Evolutionary conservation across 768 basidiomycete genomes (phyloP), one percentile per base, ranked within the genome.

Genomic region (Multifurca ochricompacta): DNA sequence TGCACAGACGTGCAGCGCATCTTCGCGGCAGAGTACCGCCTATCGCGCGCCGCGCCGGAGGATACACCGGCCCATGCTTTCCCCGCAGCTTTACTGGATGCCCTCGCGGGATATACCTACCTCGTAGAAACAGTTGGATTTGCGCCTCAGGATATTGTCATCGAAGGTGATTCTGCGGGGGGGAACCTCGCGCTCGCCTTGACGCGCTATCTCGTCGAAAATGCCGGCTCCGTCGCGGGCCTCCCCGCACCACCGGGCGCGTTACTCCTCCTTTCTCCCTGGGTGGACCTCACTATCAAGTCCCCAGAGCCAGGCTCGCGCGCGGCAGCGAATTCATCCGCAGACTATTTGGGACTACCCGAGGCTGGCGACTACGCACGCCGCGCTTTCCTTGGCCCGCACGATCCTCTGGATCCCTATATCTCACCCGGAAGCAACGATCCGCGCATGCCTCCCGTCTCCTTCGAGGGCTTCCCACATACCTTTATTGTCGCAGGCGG

Each of bases 101-200:
- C 58, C 8, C 39, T 62, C 42, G 48, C 60, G 31, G 58, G 41
- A 6, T 62, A 56, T 48, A 32, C 37, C 45, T 56, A 62, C 48
- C 51, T 62, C 34, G 30, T 55, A 4, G n/a, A 52, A 3, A 11
- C 35, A 4, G 49, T 61, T 11, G 60, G 60, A 14, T 53, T 63
- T 51, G 19, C 21, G 8, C 54, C 62, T 6, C 46, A 47, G 34
- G 44, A 63, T 23, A 54, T 63, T 35, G 23, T 59, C 21, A 32
- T 61, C 14, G 43, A 39, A 11, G 62, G 60, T 30, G 62, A 63
- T 54, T 63, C 62, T 19, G 60, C 60, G 3, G 62, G 62, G 59
- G n/a, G n/a, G n/a, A n/a, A n/a, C n/a, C n/a, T n/a, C n/a, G n/a
- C n/a, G n/a, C n/a, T n/a, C n/a, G n/a, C 58, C 13, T 39, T 63